phyloP scores from a whole-genome alignment of 805 yeast species.

The Myxozyma neglecta region DNA sequence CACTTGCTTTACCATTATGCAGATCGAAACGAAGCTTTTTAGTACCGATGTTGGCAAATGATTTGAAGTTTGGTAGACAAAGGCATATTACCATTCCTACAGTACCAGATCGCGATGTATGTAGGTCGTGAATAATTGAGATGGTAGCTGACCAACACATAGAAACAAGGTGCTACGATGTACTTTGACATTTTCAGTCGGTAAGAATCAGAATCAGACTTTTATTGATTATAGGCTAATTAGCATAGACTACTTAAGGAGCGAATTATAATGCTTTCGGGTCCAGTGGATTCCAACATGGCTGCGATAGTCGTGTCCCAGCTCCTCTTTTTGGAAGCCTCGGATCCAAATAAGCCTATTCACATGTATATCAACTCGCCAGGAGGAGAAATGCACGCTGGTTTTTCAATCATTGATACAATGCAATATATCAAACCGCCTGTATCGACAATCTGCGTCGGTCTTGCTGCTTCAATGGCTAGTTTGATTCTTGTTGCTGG shows the following conservation, averaged over 20 bases:
- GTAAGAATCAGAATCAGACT: neutral
- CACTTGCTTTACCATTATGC: neutral
- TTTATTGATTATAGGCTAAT: neutral
- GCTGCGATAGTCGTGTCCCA: constrained; percentile 38
- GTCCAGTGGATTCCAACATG: constrained; percentile 35
- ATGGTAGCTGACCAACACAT: neutral
- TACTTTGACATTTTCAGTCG: constrained; percentile 31
- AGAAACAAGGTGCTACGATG: constrained; percentile 26
- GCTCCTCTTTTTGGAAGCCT: constrained; percentile 33
- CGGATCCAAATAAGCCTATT: constrained; percentile 31
- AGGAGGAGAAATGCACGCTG: constrained; percentile 42
- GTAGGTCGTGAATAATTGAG: neutral
- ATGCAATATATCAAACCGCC: constrained; percentile 41
- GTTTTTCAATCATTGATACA: constrained; percentile 42
- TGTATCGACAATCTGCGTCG: constrained; percentile 42
- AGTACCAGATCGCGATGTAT: constrained; percentile 26
- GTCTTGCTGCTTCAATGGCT: constrained; percentile 43
- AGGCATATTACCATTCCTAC: constrained; percentile 24
- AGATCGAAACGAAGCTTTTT: neutral
- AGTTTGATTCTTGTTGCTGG: constrained; percentile 40
- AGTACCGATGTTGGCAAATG: neutral
- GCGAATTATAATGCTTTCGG: constrained; percentile 38
- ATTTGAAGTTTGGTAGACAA: neutral
- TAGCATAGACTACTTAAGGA: constrained; percentile 34
- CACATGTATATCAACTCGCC: constrained; percentile 39